Conservation (phyloP, 768 basidiomycete genomes). For the Pholiota molesta region DNA sequence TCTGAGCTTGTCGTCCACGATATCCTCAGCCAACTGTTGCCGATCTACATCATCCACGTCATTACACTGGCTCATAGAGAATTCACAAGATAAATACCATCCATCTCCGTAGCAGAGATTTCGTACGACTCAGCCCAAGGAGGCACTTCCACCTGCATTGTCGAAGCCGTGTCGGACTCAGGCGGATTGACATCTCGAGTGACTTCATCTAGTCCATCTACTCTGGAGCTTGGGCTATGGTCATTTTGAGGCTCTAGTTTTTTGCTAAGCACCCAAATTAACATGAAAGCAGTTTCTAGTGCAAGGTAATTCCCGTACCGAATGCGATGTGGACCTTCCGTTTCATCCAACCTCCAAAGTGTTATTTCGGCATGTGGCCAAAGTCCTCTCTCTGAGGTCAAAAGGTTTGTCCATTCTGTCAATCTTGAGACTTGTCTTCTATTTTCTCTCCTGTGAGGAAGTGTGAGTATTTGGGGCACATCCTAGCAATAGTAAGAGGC, state of each 20-base stretch:
- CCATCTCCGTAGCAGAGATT: conserved; percentile 61
- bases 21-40: conserved; percentile 69
- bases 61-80: not conserved
- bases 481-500: conserved; percentile 21
- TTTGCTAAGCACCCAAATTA: conserved; percentile 48
- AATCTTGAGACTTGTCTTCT: conserved; percentile 67
- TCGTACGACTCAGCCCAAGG: conserved; percentile 79
- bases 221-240: conserved; percentile 49
- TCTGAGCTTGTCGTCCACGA: conserved; percentile 87
- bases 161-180: conserved; percentile 50
- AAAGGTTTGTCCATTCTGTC: conserved; percentile 60
- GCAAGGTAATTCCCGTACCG: conserved; percentile 47
- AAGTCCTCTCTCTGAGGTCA: conserved; percentile 78
- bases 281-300: not conserved
- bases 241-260: conserved; percentile 70
- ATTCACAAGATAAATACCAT: conserved; percentile 43
- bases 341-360: conserved; percentile 86
- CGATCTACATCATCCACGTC: conserved; percentile 36
- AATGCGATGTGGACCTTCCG: conserved; percentile 87
- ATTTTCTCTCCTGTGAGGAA: conserved; percentile 64
- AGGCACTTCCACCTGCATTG: conserved; percentile 61
- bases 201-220: conserved; percentile 44
- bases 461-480: not conserved
- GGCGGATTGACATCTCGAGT: conserved; percentile 55
- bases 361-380: conserved; percentile 65